Evolutionary conservation across 2,329 filamentous ascomycete genomes (phyloP).

Genomic region (Neonectria ditissima): DNA sequence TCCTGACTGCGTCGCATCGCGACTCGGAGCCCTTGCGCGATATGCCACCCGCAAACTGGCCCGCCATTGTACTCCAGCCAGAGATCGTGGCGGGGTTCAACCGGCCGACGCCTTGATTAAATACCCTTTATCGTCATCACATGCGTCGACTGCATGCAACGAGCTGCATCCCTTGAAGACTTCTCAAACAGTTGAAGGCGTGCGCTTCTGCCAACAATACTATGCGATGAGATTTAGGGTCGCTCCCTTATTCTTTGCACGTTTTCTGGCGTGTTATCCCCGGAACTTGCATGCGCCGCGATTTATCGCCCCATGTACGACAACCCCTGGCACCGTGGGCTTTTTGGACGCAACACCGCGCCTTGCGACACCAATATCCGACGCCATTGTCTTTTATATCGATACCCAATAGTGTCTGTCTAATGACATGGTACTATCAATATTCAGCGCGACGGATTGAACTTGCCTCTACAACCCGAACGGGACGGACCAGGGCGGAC

Average conservation of each 20-base stretch:
- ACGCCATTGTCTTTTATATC: not conserved
- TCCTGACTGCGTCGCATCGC: conserved; percentile 19
- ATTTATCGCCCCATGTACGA: conserved; percentile 4
- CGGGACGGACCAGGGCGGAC: not conserved
- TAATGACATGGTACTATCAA: not conserved
- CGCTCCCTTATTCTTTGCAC: not conserved
- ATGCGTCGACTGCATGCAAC: conserved; percentile 10
- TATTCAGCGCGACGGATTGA: not conserved
- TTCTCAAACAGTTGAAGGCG: not conserved
- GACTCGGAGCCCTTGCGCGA: conserved; percentile 7
- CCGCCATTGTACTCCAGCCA: not conserved
- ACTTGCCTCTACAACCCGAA: not conserved
- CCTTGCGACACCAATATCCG: not conserved
- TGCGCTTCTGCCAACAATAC: not conserved
- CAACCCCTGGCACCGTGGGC: not conserved
- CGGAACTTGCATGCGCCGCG: conserved; percentile 5
- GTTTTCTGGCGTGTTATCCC: not conserved
- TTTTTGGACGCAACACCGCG: too few species aligned
- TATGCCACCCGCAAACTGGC: not conserved
- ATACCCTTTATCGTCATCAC: not conserved
- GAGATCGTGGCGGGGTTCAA: conserved; percentile 18
- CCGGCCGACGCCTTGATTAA: not conserved
- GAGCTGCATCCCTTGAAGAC: not conserved
- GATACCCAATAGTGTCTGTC: not conserved
- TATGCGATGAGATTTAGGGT: not conserved